Evolutionary conservation across 345 rosid genomes (phyloP).

Genomic region (Psidium guajava): DNA sequence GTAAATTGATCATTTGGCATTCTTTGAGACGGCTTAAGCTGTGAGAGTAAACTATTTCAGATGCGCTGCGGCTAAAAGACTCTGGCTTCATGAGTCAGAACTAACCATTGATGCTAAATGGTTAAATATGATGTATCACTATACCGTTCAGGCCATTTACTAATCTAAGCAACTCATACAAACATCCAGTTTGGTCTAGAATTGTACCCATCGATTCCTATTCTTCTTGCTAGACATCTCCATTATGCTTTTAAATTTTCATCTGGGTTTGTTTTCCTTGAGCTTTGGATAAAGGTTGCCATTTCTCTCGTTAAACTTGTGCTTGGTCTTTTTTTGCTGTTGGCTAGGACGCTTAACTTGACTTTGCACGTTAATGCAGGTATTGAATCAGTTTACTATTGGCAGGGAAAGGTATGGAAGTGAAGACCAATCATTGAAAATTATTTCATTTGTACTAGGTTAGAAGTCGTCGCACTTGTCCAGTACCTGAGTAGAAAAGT

Average conservation of each 20-base stretch:
- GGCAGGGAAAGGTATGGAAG: constrained; percentile 78
- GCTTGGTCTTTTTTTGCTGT: neutral
- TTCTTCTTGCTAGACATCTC: neutral
- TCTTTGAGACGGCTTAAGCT: neutral
- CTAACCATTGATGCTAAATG: neutral
- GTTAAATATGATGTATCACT: neutral
- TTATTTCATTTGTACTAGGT: neutral
- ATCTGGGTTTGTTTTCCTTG: neutral
- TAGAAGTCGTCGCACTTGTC: neutral
- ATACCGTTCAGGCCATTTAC: neutral
- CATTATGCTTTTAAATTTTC: neutral
- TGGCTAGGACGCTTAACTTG: neutral
- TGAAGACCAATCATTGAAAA: neutral
- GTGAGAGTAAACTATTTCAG: neutral
- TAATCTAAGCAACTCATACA: neutral
- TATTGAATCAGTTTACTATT: constrained; percentile 70
- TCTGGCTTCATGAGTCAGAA: neutral
- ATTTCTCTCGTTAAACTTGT: neutral
- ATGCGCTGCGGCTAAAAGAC: neutral
- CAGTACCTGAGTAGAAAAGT: neutral
- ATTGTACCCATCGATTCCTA: neutral
- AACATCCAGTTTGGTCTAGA: neutral
- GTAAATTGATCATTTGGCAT: neutral
- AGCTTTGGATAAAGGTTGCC: neutral
- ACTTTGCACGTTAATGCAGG: constrained; percentile 37